Evolutionary conservation across 768 basidiomycete species (phyloP), one percentile per base, ranked within the genome.

Genomic region (Rubroboletus satanas): DNA sequence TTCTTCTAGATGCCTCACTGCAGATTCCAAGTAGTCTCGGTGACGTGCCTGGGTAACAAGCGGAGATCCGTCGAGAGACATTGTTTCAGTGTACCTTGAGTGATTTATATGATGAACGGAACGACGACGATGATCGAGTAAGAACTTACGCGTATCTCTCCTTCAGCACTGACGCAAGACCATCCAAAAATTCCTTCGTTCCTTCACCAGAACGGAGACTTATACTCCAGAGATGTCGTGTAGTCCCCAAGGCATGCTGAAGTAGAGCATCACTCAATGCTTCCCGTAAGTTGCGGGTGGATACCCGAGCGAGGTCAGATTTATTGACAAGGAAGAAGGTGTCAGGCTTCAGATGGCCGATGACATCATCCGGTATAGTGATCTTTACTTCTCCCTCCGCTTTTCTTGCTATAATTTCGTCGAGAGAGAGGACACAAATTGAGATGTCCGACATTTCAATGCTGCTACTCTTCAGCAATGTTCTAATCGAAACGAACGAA

Each of bases 281-380:
- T 31, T 49, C 31, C 26, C n/a, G 43, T 17, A 71, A 33, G 26
- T 53, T 41, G 21, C 47, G 36, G 10, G 45, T 7, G 18, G 52
- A 42, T 39, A 49, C 44, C 23, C 52, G 65, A 23, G 76, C 54
- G 5, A 88, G 71, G 64, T 96, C 93, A 7, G 72, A 72, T 73
- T 96, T 95, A 73, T 95, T 96, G 60, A 93, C 70, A 7, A 96
- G 71, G 46, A 94, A 74, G 43, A 85, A 74, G 0, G 93, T 93
- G 31, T 79, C 64, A 4, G 76, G 67, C 8, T 73, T 77, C 45
- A 91, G 62, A 29, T 88, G 75, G 5, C 72, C 61, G 32, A 70
- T 64, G 23, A 92, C 62, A 7, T 75, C 70, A n/a, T 73, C 51
- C 3, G 87, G 84, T 17, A 83, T 61, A 9, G 50, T 57, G 21